Evolutionary conservation across 2,329 filamentous ascomycete genomes (phyloP), one percentile per base, ranked within the genome.

Genomic region (Blumeria hordei): DNA sequence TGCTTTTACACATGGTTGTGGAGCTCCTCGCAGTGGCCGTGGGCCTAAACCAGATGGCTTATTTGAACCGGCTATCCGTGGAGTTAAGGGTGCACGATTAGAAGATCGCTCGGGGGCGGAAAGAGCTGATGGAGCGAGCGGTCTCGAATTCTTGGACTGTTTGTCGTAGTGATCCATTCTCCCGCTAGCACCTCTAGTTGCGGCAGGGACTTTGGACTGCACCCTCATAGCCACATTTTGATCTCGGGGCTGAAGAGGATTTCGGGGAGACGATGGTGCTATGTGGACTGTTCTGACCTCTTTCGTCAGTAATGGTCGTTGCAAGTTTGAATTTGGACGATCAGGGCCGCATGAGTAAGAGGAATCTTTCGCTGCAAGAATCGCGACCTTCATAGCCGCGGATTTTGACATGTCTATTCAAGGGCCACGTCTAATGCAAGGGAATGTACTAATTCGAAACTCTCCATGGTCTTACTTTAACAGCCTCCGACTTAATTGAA

Each of bases 81-180:
- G 78, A 16, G 78, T 78, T 57, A 81, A 64, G 49, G 77, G 77
- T 18, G 71, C 66, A 63, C 75, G 76, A 58, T 67, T 69, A 44
- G 70, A 69, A 18, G 58, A 47, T 74, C 80, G 73, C 50, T 74
- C 77, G 49, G 78, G 71, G 59, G 81, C 74, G 66, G 73, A 76
- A 62, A 88, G 77, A 57, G 79, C 75, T 54, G 16, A 43, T 6
- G 85, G 83, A 70, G 81, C 81, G 64, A 83, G 74, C 73, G 73
- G 59, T 69, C 72, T 63, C 64, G 70, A 71, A 66, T 66, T 67
- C 63, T 68, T 68, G 67, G 55, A 54, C 70, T 70, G 68, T 69
- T 72, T 74, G 68, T 76, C 72, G 64, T 67, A 66, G 58, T 69
- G 69, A 67, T 76, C 71, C 64, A 71, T 66, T 54, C 63, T 65